Evolutionary conservation across 257 asterid species (phyloP), one percentile per base, ranked within the genome.

Genomic region (Solanum sejunctum): DNA sequence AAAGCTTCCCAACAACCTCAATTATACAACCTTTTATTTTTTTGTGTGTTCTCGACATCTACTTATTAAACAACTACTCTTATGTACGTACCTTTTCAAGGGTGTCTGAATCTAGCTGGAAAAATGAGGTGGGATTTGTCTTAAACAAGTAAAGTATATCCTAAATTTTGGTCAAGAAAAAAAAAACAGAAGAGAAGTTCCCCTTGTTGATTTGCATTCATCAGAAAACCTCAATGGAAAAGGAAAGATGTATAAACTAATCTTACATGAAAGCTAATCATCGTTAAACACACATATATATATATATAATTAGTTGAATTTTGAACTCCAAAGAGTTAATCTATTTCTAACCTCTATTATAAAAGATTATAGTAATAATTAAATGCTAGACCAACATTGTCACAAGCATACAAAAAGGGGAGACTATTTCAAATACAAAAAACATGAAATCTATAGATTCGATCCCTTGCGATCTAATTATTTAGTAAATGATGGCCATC

Each of bases 31-130:
- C 58, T 3, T 5, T n/a, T 63, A 12, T 13, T 16, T 21, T 61
- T 4, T 13, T 66, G 55, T 60, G 45, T 58, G 16, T 52, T 84
- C 70, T 71, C 64, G 41, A 67, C 58, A 84, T 17, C 64, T 81
- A 82, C 83, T 66, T 36, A 80, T 26, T 70, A 21, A 83, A 56
- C 39, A 84, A 56, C 82, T 60, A 63, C 58, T 87, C 84, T 60
- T 70, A 58, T 12, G 64, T 58, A 58, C 64, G 13, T 58, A 75
- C 82, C 66, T 79, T 70, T 86, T 87, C 80, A 83, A 69, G 89
- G 79, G 85, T 89, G 89, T 87, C 89, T 87, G 90, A 89, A 89
- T 89, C 91, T 90, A 93, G 91, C 95, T 88, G 95, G 92, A 90
- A 67, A 89, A 88, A 81, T 80, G 88, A 85, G 91, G 89, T 88